These are phyloP conservation scores for Candida sp. DNA, from an alignment of 1,139 yeast species.

Conservation along the genomic window DNA sequence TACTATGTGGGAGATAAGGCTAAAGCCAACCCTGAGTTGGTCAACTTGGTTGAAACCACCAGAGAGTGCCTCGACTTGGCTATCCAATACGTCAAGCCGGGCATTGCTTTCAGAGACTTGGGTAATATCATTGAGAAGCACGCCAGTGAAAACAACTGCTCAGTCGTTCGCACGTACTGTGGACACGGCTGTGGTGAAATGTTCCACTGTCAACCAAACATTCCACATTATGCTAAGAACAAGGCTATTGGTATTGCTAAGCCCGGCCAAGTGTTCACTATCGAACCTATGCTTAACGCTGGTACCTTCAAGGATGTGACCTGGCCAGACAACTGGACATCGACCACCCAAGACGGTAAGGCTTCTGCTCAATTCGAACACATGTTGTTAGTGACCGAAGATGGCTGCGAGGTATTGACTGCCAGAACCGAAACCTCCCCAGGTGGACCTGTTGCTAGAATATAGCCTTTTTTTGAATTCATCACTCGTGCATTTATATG, in stretches of 20 bases:
- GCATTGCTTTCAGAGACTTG: constrained; percentile 82
- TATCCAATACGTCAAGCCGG: constrained; percentile 88
- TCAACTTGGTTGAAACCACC: constrained; percentile 92
- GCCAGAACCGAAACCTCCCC: constrained; percentile 82
- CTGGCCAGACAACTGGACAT: constrained; percentile 99
- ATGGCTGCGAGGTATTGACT: constrained; percentile 90
- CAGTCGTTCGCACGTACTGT: constrained; percentile 89
- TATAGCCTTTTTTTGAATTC: constrained; percentile 15
- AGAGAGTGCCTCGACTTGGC: constrained; percentile 89
- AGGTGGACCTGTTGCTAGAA: constrained; percentile 82
- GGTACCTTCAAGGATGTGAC: constrained; percentile 83
- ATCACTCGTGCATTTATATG: constrained; percentile 5
- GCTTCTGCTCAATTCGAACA: constrained; percentile 96
- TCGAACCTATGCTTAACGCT: constrained; percentile 96
- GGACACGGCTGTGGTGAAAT: constrained; percentile 93
- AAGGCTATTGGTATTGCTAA: constrained; percentile 94
- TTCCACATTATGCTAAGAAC: constrained; percentile 94
- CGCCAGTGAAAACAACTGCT: constrained; percentile 77
- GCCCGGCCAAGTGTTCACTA: constrained; percentile 97
- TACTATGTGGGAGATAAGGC: constrained; percentile 97
- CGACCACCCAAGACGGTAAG: constrained; percentile 87
- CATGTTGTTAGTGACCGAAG: constrained; percentile 89
- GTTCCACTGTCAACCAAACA: constrained; percentile 93
- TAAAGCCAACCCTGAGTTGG: constrained; percentile 70
- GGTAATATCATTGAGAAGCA: constrained; percentile 92